Conservation (phyloP, 345 rosid species). For the Salix viminalis region DNA sequence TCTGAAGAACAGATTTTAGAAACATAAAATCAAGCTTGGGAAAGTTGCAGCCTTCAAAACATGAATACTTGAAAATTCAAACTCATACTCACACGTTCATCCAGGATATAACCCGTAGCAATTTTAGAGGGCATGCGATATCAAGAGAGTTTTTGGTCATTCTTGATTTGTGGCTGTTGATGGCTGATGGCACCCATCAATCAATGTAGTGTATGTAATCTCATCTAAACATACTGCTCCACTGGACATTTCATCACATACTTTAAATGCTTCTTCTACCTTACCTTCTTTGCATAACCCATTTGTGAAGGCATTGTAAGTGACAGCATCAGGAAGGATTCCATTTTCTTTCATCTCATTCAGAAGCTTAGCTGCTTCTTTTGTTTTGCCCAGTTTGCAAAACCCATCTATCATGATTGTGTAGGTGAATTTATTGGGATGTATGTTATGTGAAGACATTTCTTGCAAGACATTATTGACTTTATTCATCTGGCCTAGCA, state of each 20-base stretch:
- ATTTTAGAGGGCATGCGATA: slow-evolving; percentile 4
- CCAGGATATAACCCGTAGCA: background rate
- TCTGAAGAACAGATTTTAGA: background rate
- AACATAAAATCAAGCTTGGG: background rate
- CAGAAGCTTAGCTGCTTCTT: slow-evolving; percentile 58
- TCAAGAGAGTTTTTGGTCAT: slow-evolving; percentile 13
- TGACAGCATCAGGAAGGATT: slow-evolving; percentile 53
- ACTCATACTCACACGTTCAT: background rate
- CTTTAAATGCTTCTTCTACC: slow-evolving; percentile 47
- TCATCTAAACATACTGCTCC: slow-evolving; percentile 42
- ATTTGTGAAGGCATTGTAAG: slow-evolving; percentile 53
- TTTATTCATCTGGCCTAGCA: slow-evolving; percentile 61
- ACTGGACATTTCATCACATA: slow-evolving; percentile 35
- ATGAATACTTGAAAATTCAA: background rate
- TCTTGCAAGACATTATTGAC: slow-evolving; percentile 46
- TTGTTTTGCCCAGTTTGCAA: slow-evolving; percentile 43
- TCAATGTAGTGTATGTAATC: slow-evolving; percentile 57
- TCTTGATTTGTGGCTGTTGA: slow-evolving; percentile 27
- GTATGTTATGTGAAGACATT: slow-evolving; percentile 47
- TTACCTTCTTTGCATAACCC: slow-evolving; percentile 61
- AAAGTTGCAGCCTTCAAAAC: background rate
- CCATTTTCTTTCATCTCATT: slow-evolving; percentile 56
- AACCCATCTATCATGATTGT: slow-evolving; percentile 49
- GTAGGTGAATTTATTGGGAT: slow-evolving; percentile 73
- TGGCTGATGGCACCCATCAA: slow-evolving; percentile 42